Percentiles rank a stretch among this genome's conserved stretches.
Evolutionary conservation across 2,329 filamentous ascomycete genomes (phyloP).

Genomic region (Pseudogymnoascus verrucosus): DNA sequence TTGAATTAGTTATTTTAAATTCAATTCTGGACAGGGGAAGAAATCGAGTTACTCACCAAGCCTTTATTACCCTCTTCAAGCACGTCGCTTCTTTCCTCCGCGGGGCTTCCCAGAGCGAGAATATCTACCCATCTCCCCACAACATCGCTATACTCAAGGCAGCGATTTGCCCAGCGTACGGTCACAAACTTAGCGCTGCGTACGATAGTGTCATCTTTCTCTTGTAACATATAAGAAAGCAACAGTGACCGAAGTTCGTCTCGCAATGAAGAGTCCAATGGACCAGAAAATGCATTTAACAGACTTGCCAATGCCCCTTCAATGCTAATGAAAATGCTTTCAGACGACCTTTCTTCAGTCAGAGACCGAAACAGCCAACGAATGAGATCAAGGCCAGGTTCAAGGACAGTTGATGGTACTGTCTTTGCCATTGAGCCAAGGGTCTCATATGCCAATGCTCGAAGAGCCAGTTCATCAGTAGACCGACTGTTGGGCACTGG

Average conservation of each 20-base stretch:
- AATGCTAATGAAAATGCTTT: slow-evolving; percentile 73
- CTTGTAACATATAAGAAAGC: slow-evolving; percentile 56
- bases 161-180: slow-evolving; percentile 84
- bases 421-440: slow-evolving; percentile 72
- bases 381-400: slow-evolving; percentile 44
- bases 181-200: slow-evolving; percentile 73
- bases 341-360: slow-evolving; percentile 66
- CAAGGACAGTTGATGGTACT: slow-evolving; percentile 48
- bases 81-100: slow-evolving; percentile 69
- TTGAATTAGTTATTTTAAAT: not conserved
- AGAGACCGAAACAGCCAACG: slow-evolving; percentile 80
- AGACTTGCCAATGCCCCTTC: slow-evolving; percentile 81
- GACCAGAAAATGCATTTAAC: slow-evolving; percentile 44
- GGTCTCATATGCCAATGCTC: slow-evolving; percentile 80
- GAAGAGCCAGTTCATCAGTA: slow-evolving; percentile 55
- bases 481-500: slow-evolving; percentile 54
- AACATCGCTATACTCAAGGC: slow-evolving; percentile 70
- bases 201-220: slow-evolving; percentile 43
- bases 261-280: slow-evolving; percentile 30
- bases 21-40: slow-evolving; percentile 12
- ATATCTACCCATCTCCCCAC: slow-evolving; percentile 83
- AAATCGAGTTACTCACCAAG: slow-evolving; percentile 55
- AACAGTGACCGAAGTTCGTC: slow-evolving; percentile 42
- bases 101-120: slow-evolving; percentile 61
- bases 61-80: slow-evolving; percentile 85